Evolutionary conservation across 495 filamentous ascomycete genomes (phyloP).

Genomic region (Penicillium odoratum): DNA sequence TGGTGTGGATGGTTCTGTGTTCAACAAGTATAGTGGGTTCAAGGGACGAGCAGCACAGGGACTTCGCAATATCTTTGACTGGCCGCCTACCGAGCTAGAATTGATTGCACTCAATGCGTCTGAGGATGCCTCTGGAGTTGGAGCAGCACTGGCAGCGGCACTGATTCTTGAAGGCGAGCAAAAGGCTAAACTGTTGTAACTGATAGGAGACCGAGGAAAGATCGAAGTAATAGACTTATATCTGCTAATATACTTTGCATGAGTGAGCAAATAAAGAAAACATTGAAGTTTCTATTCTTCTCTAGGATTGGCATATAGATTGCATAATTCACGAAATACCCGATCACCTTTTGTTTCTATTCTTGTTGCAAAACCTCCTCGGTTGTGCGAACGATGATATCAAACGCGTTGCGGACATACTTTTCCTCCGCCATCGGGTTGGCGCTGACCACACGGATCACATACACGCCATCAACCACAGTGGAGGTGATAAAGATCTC

Average conservation of each 20-base stretch:
- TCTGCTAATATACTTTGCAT: not conserved
- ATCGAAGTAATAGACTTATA: not conserved
- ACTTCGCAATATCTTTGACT: slow-evolving; percentile 53
- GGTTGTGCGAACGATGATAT: slow-evolving; percentile 68
- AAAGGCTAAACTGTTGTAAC: slow-evolving; percentile 6
- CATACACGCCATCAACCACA: slow-evolving; percentile 72
- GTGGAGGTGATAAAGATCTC: slow-evolving; percentile 84
- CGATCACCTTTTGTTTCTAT: not conserved
- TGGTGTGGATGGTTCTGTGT: slow-evolving; percentile 89
- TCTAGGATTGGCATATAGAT: not conserved
- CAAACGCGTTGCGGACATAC: slow-evolving; percentile 72
- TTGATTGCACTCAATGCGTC: slow-evolving; percentile 29
- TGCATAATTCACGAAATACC: not conserved
- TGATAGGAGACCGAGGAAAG: not conserved
- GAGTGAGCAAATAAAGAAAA: no score
- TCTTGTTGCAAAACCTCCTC: slow-evolving; percentile 53
- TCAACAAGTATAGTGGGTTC: slow-evolving; percentile 93
- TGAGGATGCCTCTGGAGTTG: slow-evolving; percentile 34
- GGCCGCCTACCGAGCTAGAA: slow-evolving; percentile 22
- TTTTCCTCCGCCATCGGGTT: slow-evolving; percentile 68
- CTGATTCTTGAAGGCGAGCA: slow-evolving; percentile 18
- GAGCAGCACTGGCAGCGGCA: slow-evolving; percentile 33
- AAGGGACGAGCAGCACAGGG: slow-evolving; percentile 77
- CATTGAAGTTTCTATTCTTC: not conserved
- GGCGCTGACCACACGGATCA: slow-evolving; percentile 78